Evolutionary conservation across 352 stramenopile genomes (phyloP).

Genomic region (Phytophthora idaei): DNA sequence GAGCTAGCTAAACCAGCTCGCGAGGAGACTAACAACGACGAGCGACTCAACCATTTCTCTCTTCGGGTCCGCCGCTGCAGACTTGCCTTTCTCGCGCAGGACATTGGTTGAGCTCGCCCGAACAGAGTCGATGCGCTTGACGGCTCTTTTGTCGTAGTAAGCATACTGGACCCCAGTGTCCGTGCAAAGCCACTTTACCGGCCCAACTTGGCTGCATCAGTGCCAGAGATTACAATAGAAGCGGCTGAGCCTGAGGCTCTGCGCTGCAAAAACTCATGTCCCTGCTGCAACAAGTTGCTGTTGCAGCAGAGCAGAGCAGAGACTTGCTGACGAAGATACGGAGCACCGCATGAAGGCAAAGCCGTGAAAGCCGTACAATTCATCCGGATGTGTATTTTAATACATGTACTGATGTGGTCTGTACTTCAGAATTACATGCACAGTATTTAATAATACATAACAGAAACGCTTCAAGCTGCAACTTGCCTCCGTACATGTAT

Average conservation of each 20-base stretch:
- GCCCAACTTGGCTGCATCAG: constrained; percentile 11
- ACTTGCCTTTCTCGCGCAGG: constrained; percentile 13
- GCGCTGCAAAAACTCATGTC: constrained; percentile 18
- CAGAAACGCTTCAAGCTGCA: too few relatives aligned
- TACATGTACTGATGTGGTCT: not conserved
- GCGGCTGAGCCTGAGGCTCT: not conserved
- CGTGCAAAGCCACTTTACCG: not conserved
- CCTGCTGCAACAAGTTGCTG: constrained; percentile 32
- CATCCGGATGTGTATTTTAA: not conserved
- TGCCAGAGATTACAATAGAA: not conserved
- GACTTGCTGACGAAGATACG: constrained; percentile 23
- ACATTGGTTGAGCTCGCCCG: not conserved
- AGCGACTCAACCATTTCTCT: constrained; percentile 4
- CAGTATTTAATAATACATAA: not conserved
- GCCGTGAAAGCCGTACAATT: not conserved
- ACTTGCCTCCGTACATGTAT: too few relatives aligned
- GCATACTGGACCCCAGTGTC: constrained; percentile 22
- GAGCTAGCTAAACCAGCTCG: constrained; percentile 27
- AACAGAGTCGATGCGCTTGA: constrained; percentile 18
- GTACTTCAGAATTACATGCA: too few relatives aligned
- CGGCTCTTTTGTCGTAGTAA: constrained; percentile 23
- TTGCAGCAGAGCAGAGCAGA: constrained; percentile 3
- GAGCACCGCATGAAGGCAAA: constrained; percentile 30
- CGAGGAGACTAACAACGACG: not conserved
- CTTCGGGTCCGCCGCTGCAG: constrained; percentile 20